phyloP scores from a whole-genome alignment of 2,329 filamentous ascomycete species.

The Annulohypoxylon truncatum region DNA sequence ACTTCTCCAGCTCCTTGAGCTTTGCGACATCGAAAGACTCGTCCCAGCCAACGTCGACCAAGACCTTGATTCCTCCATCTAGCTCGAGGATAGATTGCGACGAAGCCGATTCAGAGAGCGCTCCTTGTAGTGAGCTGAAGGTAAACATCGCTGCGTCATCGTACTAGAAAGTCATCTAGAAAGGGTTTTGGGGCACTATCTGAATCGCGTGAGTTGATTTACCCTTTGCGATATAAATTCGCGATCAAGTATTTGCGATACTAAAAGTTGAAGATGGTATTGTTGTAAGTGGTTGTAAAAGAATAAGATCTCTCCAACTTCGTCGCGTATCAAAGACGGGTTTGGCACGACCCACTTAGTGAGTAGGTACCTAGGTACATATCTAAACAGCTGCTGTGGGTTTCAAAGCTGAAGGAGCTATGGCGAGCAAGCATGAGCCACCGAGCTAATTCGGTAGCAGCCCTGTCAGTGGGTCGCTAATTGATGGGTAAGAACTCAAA shows the following conservation, averaged over 20 bases:
- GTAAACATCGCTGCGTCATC: constrained; percentile 80
- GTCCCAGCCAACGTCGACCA: constrained; percentile 97
- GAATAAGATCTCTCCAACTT: constrained; percentile 18
- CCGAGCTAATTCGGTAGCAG: not conserved
- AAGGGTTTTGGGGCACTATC: not conserved
- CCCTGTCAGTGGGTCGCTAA: not conserved
- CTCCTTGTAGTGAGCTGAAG: constrained; percentile 91
- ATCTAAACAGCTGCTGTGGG: not conserved
- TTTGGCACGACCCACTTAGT: not conserved
- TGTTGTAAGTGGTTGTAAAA: constrained; percentile 20
- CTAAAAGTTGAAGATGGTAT: not conserved
- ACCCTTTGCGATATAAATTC: not conserved
- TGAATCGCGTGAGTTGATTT: not conserved
- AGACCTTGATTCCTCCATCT: constrained; percentile 94
- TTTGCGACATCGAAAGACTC: constrained; percentile 85
- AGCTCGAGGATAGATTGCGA: constrained; percentile 97
- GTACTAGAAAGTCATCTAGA: constrained; percentile 22
- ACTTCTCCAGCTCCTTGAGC: constrained; percentile 92
- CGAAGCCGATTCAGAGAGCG: constrained; percentile 85
- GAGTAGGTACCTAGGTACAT: not conserved
- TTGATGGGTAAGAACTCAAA: too few species aligned
- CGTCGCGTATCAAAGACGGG: constrained; percentile 37
- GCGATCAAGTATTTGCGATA: not conserved
- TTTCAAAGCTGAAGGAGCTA: not conserved
- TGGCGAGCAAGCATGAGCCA: not conserved